Evolutionary conservation across 1,284 basidiomycete species (phyloP).

Genomic region (Tetrapyrgos nigripes): DNA sequence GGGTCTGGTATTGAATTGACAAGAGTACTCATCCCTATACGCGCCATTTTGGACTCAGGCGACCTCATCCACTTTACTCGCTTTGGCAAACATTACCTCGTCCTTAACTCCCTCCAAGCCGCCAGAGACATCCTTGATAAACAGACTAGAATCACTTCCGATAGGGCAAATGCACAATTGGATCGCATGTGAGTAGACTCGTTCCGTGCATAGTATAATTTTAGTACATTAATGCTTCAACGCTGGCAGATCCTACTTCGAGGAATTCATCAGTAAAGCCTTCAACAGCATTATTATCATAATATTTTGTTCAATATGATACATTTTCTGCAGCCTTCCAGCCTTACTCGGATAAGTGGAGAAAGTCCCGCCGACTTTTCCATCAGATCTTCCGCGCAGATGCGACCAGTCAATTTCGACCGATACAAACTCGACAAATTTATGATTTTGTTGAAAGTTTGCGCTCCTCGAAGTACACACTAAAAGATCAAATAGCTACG

Average conservation of each 20-base stretch:
- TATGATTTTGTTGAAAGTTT: slow-evolving; percentile 26
- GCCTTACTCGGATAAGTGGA: slow-evolving; percentile 28
- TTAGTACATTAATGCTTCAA: neutral
- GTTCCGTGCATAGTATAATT: neutral
- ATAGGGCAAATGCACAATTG: slow-evolving; percentile 23
- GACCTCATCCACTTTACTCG: slow-evolving; percentile 13
- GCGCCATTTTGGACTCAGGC: no score
- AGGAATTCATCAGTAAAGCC: neutral
- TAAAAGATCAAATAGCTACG: slow-evolving; percentile 23
- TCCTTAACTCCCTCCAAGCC: slow-evolving; percentile 24
- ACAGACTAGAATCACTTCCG: slow-evolving; percentile 14
- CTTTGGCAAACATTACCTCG: slow-evolving; percentile 13
- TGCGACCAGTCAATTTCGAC: slow-evolving; percentile 21
- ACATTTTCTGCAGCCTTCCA: slow-evolving; percentile 13
- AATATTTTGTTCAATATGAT: neutral
- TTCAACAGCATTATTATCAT: no score
- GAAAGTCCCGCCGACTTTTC: slow-evolving; percentile 26
- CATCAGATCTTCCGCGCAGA: slow-evolving; percentile 27
- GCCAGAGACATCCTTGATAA: slow-evolving; percentile 30
- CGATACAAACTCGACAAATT: slow-evolving; percentile 23
- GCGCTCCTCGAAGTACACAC: slow-evolving; percentile 24
- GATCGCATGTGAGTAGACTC: slow-evolving; percentile 6
- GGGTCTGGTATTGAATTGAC: neutral
- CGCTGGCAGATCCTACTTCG: neutral
- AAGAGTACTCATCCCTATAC: neutral